Conservation (phyloP, 2,329 filamentous ascomycete genomes). For the Neospermospora avenae region DNA sequence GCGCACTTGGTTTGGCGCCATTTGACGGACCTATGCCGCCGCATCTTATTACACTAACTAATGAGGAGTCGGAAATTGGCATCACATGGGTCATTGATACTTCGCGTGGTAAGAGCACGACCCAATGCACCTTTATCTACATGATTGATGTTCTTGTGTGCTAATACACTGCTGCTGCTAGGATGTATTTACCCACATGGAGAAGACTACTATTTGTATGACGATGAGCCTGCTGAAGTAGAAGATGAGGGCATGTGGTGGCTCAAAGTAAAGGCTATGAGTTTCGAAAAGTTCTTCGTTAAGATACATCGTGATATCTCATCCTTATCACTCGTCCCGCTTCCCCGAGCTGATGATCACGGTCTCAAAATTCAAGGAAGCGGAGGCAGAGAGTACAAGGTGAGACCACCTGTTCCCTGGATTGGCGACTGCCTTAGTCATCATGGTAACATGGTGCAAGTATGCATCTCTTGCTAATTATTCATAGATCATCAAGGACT, state of each 20-base stretch:
- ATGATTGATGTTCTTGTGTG: neutral
- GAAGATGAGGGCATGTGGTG: neutral
- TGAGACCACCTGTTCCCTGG: neutral
- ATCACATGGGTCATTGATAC: neutral
- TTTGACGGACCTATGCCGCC: neutral
- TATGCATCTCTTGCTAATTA: neutral
- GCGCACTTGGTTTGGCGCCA: neutral
- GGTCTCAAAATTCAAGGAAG: neutral
- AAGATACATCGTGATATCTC: neutral
- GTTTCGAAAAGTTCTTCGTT: neutral
- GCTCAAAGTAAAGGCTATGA: neutral
- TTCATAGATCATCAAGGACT: neutral
- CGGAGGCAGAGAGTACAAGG: neutral
- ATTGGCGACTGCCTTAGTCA: neutral
- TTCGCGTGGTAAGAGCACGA: neutral
- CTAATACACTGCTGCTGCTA: neutral
- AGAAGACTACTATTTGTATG: neutral
- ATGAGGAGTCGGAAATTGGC: neutral
- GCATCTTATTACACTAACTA: neutral
- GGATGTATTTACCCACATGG: neutral
- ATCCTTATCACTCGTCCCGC: neutral
- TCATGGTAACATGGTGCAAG: neutral
- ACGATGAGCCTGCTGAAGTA: neutral
- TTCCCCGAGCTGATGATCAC: neutral
- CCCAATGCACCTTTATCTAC: neutral